phyloP scores from a whole-genome alignment of 2,329 filamentous ascomycete species.

The Ceratocystis lukuohia region DNA sequence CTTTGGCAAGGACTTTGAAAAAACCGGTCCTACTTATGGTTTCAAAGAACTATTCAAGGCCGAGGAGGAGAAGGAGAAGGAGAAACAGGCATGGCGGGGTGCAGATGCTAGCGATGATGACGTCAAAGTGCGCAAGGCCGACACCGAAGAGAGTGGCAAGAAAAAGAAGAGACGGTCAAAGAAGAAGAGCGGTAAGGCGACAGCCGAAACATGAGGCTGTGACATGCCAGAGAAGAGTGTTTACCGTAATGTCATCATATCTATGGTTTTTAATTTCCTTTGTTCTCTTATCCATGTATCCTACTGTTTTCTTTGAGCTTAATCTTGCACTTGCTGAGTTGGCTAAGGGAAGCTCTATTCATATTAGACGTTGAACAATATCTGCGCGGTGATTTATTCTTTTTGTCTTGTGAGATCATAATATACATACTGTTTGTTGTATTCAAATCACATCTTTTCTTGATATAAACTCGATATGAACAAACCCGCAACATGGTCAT shows the following conservation, averaged over 20 bases:
- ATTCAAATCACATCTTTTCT: no score
- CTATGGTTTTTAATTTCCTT: constrained; percentile 9
- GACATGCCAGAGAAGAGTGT: not conserved
- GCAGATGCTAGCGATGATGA: constrained; percentile 19
- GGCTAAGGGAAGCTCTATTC: no score
- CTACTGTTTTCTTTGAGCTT: no score
- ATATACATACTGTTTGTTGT: no score
- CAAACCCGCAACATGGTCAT: no score
- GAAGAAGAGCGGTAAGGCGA: constrained; percentile 33
- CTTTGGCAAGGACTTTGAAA: constrained; percentile 46
- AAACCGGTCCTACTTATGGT: constrained; percentile 44
- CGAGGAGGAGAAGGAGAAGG: constrained; percentile 24
- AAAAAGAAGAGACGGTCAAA: constrained; percentile 41
- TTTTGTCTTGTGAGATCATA: not conserved
- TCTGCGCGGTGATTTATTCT: not conserved
- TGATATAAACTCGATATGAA: no score
- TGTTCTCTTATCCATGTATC: not conserved
- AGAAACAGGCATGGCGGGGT: constrained; percentile 12
- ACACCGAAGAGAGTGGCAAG: constrained; percentile 22
- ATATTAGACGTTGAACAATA: not conserved
- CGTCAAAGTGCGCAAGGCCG: constrained; percentile 26
- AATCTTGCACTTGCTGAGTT: no score
- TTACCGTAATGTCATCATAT: not conserved
- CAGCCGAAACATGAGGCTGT: constrained; percentile 19
- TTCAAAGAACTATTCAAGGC: constrained; percentile 32